These are phyloP conservation scores for Piper longum DNA, from an alignment of 164 flowering plant genomes.

Conservation along the genomic window DNA sequence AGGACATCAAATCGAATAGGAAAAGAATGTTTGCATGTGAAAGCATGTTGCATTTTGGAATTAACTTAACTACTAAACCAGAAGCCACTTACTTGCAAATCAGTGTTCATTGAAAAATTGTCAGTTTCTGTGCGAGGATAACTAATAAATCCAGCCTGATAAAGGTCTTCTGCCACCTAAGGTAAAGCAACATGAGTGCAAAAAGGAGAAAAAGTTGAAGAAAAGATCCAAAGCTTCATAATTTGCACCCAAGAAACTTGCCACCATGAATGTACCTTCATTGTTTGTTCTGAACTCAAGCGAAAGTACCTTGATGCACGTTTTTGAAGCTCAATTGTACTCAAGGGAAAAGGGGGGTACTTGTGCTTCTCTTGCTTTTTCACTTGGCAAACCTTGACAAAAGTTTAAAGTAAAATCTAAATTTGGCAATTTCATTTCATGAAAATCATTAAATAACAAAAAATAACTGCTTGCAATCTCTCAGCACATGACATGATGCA, in stretches of 20 bases:
- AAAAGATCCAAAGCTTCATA: not conserved
- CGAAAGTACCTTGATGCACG: slow-evolving; percentile 91
- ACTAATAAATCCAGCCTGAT: slow-evolving; percentile 94
- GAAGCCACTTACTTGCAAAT: slow-evolving; percentile 54
- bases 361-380: slow-evolving; percentile 64
- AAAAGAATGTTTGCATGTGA: not conserved
- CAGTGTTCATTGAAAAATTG: slow-evolving; percentile 57
- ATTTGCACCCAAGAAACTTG: not conserved
- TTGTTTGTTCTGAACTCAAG: slow-evolving; percentile 93
- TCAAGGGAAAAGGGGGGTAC: slow-evolving; percentile 86
- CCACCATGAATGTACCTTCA: slow-evolving; percentile 48
- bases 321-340: slow-evolving; percentile 91
- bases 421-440: not conserved
- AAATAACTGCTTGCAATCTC: not conserved
- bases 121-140: slow-evolving; percentile 99
- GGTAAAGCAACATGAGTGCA: not conserved
- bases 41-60: not conserved
- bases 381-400: slow-evolving; percentile 58
- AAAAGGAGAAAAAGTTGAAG: not conserved
- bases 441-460: not conserved
- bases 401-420: not conserved
- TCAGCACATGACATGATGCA: not conserved
- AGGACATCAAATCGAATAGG: not conserved
- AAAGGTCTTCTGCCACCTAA: slow-evolving; percentile 95
- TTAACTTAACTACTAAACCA: not conserved